These are phyloP conservation scores for Rusavskia elegans DNA, from an alignment of 495 filamentous ascomycete genomes.

Conservation along the genomic window DNA sequence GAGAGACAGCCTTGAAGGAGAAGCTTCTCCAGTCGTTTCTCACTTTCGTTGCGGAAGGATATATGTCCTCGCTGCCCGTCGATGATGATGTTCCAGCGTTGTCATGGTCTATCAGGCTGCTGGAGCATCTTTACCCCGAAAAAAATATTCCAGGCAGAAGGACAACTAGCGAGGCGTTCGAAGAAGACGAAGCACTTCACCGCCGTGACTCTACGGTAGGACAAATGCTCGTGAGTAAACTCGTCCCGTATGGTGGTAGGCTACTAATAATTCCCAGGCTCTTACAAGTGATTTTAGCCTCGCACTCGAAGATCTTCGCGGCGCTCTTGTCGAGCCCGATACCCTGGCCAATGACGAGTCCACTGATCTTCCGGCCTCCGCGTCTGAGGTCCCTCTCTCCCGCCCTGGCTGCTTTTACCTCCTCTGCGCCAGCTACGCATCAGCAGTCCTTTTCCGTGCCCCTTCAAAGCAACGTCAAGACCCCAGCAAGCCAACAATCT, in stretches of 20 bases:
- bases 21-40: conserved; percentile 74
- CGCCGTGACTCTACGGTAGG: conserved; percentile 57
- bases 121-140: conserved; percentile 53
- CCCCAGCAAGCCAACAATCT: conserved; percentile 23
- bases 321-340: conserved; percentile 21
- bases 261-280: conserved; percentile 28
- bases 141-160: conserved; percentile 36
- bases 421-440: conserved; percentile 19
- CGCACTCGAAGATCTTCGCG: conserved; percentile 32
- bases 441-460: conserved; percentile 16
- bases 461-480: conserved; percentile 2
- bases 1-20: conserved; percentile 38
- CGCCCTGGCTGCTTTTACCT: conserved; percentile 22
- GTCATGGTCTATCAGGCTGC: conserved; percentile 58
- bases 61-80: conserved; percentile 36
- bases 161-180: conserved; percentile 46
- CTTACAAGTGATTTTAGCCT: conserved; percentile 56
- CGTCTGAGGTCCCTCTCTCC: conserved; percentile 14
- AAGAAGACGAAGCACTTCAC: conserved; percentile 42
- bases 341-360: not conserved
- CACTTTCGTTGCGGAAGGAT: conserved; percentile 71
- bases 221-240: conserved; percentile 49
- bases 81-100: conserved; percentile 47
- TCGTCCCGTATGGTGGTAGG: not conserved
- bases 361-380: conserved; percentile 9